These are phyloP conservation scores for Colletotrichum endophyticum DNA, from an alignment of 2,329 filamentous ascomycete species.

Conservation along the genomic window DNA sequence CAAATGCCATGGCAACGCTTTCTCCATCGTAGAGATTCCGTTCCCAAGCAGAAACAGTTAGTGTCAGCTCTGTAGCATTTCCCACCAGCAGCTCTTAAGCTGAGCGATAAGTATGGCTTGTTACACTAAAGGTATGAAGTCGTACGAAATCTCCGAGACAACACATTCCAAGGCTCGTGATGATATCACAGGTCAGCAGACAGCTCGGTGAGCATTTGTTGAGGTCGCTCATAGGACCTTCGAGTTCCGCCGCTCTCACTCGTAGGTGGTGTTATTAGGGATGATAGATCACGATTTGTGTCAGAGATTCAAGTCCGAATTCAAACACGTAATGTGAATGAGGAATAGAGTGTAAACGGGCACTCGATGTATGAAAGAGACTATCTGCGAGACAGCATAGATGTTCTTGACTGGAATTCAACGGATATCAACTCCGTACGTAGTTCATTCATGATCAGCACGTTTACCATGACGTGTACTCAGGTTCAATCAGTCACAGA, in stretches of 20 bases:
- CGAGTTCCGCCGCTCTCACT: not conserved
- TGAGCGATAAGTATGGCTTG: no score
- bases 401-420: not conserved
- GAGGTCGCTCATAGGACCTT: not conserved
- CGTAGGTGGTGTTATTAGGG: not conserved
- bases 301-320: not conserved
- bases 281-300: not conserved
- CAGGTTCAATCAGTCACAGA: not conserved
- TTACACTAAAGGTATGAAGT: not conserved
- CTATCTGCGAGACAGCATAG: not conserved
- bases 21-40: not conserved
- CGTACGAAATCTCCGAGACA: not conserved
- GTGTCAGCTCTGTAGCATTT: no score
- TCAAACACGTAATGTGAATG: not conserved
- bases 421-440: not conserved
- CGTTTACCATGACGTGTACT: not conserved
- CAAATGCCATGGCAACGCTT: not conserved
- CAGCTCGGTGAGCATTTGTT: not conserved
- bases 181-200: not conserved
- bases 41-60: not conserved
- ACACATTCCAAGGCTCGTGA: rapidly evolving
- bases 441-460: not conserved
- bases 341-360: rapidly evolving
- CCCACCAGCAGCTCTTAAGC: no score
- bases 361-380: not conserved